Base-by-base conservation (phyloP, 1,284 basidiomycete species). In the Mycosarcoma mackinlayi region DNA sequence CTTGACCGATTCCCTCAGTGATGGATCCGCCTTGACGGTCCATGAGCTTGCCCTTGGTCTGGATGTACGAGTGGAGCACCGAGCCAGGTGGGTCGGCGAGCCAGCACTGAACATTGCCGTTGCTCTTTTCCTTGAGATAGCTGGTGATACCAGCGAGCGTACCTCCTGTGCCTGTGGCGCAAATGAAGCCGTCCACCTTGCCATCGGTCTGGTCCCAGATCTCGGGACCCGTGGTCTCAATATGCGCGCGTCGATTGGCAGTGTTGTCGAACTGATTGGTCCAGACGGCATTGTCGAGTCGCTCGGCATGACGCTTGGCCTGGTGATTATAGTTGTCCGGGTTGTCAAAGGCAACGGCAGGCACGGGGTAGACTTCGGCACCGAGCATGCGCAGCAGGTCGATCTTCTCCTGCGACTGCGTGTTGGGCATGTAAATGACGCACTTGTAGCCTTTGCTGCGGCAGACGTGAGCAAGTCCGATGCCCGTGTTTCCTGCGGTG, bases 211-310 rank as follows among this genome's bases (percentile, higher is more conserved):
- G 95, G 51, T 89, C 88, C 93, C 94, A 97, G 62, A 98, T 94
- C 84, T 98, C 96, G 0, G 95, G 96, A 1, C 94, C 95, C 4
- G 95, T 98, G 9, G 93, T 89, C 51, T 87, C 83, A 83, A 96
- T 95, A 83, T 98, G 95, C 16, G 90, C 91, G 34, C 89, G 84
- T 14, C 95, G 89, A 83, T 98, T 98, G 53, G 84, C 84, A 14
- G 92, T 92, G 84, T 97, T 97, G 85, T 98, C 94, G 82, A 98
- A 98, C 84, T 98, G 95, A 85, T 98, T 91, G n/a, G 94, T 98
- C 95, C 96, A 99, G 60, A 98, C 89, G 19, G 94, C 91, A 80
- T 97, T 97, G n/a, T 89, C 87, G 30, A 91, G 85, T n/a, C 85
- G 84, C 52, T 89, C 87, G 41, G 95, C 95, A 75, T 90, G 92